A percentile compares a stretch with the other conserved stretches of the same genome.
These are phyloP conservation scores for Microascus cirrosus DNA, from an alignment of 2,329 filamentous ascomycete species.

Conservation along the genomic window DNA sequence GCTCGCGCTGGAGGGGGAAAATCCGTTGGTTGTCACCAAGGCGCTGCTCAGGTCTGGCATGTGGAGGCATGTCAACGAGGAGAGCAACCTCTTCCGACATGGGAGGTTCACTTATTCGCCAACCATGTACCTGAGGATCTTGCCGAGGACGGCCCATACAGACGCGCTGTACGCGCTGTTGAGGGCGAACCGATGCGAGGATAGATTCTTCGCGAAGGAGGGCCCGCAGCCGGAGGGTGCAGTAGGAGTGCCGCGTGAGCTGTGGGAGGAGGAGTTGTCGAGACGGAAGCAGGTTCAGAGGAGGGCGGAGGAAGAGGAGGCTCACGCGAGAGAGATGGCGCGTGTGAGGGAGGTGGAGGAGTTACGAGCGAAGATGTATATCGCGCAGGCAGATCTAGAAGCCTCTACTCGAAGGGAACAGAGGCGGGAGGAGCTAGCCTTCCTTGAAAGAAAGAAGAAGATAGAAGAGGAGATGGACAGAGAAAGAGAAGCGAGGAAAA, in stretches of 20 bases:
- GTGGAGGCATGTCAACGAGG: constrained; percentile 53
- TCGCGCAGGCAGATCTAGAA: constrained; percentile 37
- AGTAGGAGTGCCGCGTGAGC: constrained; percentile 36
- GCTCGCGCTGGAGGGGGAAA: constrained; percentile 46
- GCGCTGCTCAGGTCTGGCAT: constrained; percentile 51
- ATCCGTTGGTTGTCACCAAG: constrained; percentile 42
- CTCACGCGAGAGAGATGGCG: constrained; percentile 34
- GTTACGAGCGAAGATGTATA: constrained; percentile 38
- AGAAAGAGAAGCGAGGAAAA: constrained; percentile 14
- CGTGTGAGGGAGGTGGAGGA: constrained; percentile 39
- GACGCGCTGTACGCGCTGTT: constrained; percentile 35
- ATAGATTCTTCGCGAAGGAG: constrained; percentile 42
- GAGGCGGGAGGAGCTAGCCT: constrained; percentile 31
- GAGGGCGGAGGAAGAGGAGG: constrained; percentile 32
- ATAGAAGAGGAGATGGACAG: constrained; percentile 30
- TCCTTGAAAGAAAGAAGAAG: constrained; percentile 30
- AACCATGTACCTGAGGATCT: constrained; percentile 46
- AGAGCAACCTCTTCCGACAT: constrained; percentile 42
- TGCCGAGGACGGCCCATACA: constrained; percentile 27
- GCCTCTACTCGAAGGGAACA: constrained; percentile 35
- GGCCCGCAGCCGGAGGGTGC: constrained; percentile 43
- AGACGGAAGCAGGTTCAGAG: constrained; percentile 35
- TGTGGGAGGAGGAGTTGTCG: constrained; percentile 36
- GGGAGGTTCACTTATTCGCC: constrained; percentile 50
- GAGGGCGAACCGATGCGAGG: constrained; percentile 36